Evolutionary conservation across 495 filamentous ascomycete species (phyloP).

Genomic region (Bacidia gigantensis): DNA sequence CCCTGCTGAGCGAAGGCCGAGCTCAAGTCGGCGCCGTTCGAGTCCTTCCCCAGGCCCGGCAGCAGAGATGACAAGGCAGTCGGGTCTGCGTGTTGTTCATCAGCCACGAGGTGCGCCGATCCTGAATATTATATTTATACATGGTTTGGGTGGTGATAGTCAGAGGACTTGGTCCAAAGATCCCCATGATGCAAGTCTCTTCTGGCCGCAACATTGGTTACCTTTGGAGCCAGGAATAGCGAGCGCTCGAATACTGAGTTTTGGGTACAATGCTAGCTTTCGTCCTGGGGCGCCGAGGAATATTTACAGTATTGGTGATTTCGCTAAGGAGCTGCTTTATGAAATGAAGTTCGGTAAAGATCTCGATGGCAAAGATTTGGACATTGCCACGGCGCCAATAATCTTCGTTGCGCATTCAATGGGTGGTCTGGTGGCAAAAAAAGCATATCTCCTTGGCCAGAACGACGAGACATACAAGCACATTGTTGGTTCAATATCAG

Average conservation of each 20-base stretch:
- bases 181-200: slow-evolving; percentile 18
- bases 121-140: slow-evolving; percentile 20
- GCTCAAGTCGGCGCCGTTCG: too few species aligned
- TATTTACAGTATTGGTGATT: slow-evolving; percentile 22
- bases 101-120: too few species aligned
- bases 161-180: slow-evolving; percentile 23
- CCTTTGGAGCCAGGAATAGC: slow-evolving; percentile 22
- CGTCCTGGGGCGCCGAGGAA: slow-evolving; percentile 8
- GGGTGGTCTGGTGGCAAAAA: slow-evolving; percentile 20
- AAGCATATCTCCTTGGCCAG: slow-evolving; percentile 19
- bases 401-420: slow-evolving; percentile 24
- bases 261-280: slow-evolving; percentile 28
- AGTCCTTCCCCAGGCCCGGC: too few species aligned
- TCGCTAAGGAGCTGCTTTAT: slow-evolving; percentile 27
- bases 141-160: slow-evolving; percentile 27
- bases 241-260: slow-evolving; percentile 22
- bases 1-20: too few species aligned
- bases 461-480: slow-evolving; percentile 24
- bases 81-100: too few species aligned
- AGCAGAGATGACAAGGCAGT: too few species aligned
- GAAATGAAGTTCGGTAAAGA: slow-evolving; percentile 23
- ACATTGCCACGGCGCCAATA: slow-evolving; percentile 18
- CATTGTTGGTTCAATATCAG: slow-evolving; percentile 23
- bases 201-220: slow-evolving; percentile 25
- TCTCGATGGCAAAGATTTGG: slow-evolving; percentile 13